Evolutionary conservation across 2,329 filamentous ascomycete genomes (phyloP), one percentile per base, ranked within the genome.

Genomic region (Aspergillus sp.): DNA sequence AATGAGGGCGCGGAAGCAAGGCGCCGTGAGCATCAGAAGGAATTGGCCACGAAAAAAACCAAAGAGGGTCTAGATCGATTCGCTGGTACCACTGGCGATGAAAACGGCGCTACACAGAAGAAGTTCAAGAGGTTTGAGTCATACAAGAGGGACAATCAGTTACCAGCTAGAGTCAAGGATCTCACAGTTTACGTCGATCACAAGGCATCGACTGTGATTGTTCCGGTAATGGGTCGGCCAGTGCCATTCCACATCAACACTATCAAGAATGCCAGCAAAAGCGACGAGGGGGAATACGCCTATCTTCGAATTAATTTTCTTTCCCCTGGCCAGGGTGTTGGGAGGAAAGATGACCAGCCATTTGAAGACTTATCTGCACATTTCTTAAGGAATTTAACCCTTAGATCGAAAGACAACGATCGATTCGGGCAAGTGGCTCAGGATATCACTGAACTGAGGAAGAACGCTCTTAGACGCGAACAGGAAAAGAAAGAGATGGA

Each of bases 401-500:
- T 99, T 80, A 86, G 93, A 56, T 98, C 95, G 19, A 89, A 90
- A 61, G 91, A 98, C 71, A 88, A 92, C 58, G 86, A 91, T 60
- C 87, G 93, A 61, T 92, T 99, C 73, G 89, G 91, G 58, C 91
- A 96, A 68, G 95, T 99, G 65, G 89, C 92, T 12, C 89, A 89
- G 60, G 90, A 96, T 70, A 98, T 99, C 67, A 93, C 91, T 11
- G 95, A 97, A 70, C 88, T 99, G 81, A 96, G 97, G 80, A 96
- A 95, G 72, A 91, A 93, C 66, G 87, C 90, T 5, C 86, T 91
- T 42, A 93, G 96, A 76, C 90, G 91, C 67, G 95, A 99, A 75
- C 93, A 97, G 69, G 93, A 97, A 77, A 97, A 98, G 86, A 99
- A 99, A 79, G 93, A 99, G 67, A 89, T 99, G 89, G 95, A 99